Base-by-base conservation (phyloP, 139 green algal species). In the Microglena sp. region DNA sequence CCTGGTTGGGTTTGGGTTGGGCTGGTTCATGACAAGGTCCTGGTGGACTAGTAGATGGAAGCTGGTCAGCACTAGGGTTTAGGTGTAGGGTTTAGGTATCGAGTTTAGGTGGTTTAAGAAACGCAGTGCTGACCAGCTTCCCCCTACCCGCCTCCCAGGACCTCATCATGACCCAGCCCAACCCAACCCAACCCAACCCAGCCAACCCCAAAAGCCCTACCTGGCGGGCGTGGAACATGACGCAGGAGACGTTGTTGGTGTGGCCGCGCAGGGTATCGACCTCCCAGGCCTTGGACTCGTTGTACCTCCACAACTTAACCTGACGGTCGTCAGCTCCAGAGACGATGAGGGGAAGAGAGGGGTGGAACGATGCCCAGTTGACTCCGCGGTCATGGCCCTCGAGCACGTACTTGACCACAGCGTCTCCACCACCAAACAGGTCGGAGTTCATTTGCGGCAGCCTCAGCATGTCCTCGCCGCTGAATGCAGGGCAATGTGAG, bases 181-280 rank as follows among this genome's bases (percentile, higher is more conserved):
- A 50, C 40, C 11, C 40, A 50, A 50, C 18, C 15, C 40, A 50
- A 18, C 40, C 11, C 40, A 50, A 11, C 11, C 40, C 15, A 11
- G 18, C 40, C 11, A 11, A 50, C 11, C 40, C 40, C 18, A 11
- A 50, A 26, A 58, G 22, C 4, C 62, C 7, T 30, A 85, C 86
- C 87, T 90, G 82, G 65, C 89, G 86, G 3, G 92, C 89, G 78
- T 98, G 94, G 84, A 99, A 99, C 75, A 99, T 89, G 33, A 97
- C 92, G 77, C 92, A 98, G 0, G 90, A 97, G 4, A 99, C 94
- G 67, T 99, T 99, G 91, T 99, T 99, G 46, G 95, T 91, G 82
- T 99, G 94, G n/a, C 94, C 94, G 0, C 94, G 82, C 72, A 99
- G 78, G 0, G 94, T 98, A 82, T 99, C 94, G 64, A 99, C 94